phyloP scores from a whole-genome alignment of 1,139 yeast species.

The Yamadazyma trypodendri region DNA sequence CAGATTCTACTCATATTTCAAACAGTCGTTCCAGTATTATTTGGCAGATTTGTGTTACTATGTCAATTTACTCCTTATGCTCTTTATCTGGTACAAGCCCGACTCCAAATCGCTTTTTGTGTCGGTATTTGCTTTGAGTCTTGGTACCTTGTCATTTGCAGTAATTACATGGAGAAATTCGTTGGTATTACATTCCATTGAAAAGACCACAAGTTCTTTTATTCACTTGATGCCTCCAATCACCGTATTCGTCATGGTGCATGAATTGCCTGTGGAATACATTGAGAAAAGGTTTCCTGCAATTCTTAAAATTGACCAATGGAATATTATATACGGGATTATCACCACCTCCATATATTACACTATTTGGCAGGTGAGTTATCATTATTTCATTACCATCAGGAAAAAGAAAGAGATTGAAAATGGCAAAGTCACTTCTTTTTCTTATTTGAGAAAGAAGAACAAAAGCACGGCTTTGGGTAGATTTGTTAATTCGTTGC shows the following conservation, averaged over 20 bases:
- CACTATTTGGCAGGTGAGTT: slow-evolving; percentile 85
- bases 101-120: slow-evolving; percentile 68
- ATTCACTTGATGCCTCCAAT: slow-evolving; percentile 92
- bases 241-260: slow-evolving; percentile 84
- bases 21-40: slow-evolving; percentile 76
- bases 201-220: slow-evolving; percentile 88
- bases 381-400: slow-evolving; percentile 90
- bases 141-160: slow-evolving; percentile 91
- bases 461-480: slow-evolving; percentile 68
- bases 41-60: slow-evolving; percentile 93
- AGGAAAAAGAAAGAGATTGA: slow-evolving; percentile 76
- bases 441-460: slow-evolving; percentile 75
- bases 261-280: slow-evolving; percentile 62
- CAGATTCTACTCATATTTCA: slow-evolving; percentile 78
- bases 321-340: slow-evolving; percentile 74
- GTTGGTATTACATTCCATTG: slow-evolving; percentile 85
- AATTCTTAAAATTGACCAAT: slow-evolving; percentile 60
- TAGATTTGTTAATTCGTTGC: slow-evolving; percentile 75
- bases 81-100: slow-evolving; percentile 84
- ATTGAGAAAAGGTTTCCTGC: slow-evolving; percentile 72
- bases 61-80: slow-evolving; percentile 68
- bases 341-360: slow-evolving; percentile 81
- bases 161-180: slow-evolving; percentile 97
- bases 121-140: slow-evolving; percentile 80
- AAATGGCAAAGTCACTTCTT: slow-evolving; percentile 84